These are phyloP conservation scores for Pseudognaphalium luteoalbum DNA, from an alignment of 129 eudicot genomes.

Conservation along the genomic window DNA sequence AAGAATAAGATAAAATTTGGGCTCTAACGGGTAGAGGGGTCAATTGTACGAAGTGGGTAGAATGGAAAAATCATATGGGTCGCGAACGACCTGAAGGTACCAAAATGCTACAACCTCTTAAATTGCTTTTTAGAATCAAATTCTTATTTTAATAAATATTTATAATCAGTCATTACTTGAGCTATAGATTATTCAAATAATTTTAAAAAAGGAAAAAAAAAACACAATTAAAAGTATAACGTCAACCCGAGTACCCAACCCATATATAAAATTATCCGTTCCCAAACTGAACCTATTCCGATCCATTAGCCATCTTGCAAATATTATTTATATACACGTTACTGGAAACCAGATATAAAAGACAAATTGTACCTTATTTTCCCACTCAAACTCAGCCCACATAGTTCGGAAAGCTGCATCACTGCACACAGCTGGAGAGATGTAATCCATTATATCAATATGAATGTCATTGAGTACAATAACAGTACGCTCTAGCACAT, in stretches of 20 bases:
- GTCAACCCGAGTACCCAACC: no score
- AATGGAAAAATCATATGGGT: background rate
- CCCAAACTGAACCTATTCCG: background rate
- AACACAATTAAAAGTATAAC: no score
- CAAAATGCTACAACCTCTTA: background rate
- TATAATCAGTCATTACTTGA: background rate
- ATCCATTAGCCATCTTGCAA: background rate
- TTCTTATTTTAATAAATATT: background rate
- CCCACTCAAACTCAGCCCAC: constrained; percentile 99
- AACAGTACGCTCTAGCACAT: constrained; percentile 84
- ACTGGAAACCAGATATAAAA: constrained; percentile 11
- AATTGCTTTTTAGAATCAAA: background rate
- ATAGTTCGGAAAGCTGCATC: constrained; percentile 92
- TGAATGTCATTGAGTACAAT: constrained; percentile 94
- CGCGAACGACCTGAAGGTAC: background rate
- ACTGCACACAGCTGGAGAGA: constrained; percentile 92
- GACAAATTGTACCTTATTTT: constrained; percentile 73
- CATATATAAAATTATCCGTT: background rate
- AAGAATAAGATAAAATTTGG: background rate
- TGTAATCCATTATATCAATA: constrained; percentile 96
- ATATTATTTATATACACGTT: background rate
- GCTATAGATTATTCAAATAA: no score
- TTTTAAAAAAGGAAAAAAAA: no score
- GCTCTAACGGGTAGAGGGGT: background rate
- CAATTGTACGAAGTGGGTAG: background rate